Base-by-base conservation (phyloP, 2,329 filamentous ascomycete species). In the Aureobasidium vineae region DNA sequence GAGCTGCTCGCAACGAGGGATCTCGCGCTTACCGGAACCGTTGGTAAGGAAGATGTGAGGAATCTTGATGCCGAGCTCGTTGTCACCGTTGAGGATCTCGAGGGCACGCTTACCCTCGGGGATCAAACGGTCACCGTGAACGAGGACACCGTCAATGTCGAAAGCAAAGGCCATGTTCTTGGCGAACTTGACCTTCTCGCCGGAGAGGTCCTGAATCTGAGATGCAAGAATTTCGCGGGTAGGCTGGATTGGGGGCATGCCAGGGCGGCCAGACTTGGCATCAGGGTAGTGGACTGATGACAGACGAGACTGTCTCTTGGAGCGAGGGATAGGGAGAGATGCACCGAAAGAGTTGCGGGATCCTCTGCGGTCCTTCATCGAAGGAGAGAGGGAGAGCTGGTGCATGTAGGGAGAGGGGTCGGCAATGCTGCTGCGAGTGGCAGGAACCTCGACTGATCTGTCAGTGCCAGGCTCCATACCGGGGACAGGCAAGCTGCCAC, bases 141-240 rank as follows among this genome's bases (percentile, higher is more conserved):
- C 88, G 28, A 91, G 82, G 67, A 92, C 89, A 80, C 89, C 89
- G 72, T 92, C 86, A 69, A 88, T 88, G 76, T 92, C 90, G 74
- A 92, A 93, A 72, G 88, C 90, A 70, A 92, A 92, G 7, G 88
- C 88, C 88, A 92, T 91, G 80, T 91, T 88, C 83, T 91, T 91
- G 67, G 88, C 89, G 67, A 84, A 83, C 36, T 79, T 79, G 19
- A 90, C 88, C 79, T 89, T 90, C 71, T 88, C 84, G 66, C 83
- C 77, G 71, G 84, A 82, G 70, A 91, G 80, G 69, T 88, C 85
- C 78, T 92, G 89, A 23, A 90, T 81, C 77, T 90, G 88, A 3
- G 87, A 85, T 43, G 86, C 87, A 68, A 91, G 80, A 68, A 91
- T 86, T 59, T 90, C 87, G 38, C 88, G 85, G 3, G 86, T 84